Evolutionary conservation across 129 eudicot genomes (phyloP).

Genomic region (Pulicaria dysenterica): DNA sequence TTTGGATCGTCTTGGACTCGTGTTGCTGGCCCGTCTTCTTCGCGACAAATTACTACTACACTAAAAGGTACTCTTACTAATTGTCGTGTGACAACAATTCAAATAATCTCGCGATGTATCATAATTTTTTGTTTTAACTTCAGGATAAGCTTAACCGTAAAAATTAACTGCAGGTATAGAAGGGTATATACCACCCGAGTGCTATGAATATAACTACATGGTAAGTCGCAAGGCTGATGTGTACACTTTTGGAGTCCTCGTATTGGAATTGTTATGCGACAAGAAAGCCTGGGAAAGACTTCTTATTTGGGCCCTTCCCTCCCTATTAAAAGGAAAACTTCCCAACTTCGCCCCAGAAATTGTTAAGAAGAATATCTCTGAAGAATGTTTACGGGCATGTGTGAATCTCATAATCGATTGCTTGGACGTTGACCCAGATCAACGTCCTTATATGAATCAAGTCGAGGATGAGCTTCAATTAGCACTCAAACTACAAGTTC

Average conservation of each 20-base stretch:
- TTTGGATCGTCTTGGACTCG: no score
- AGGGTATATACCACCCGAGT: neutral
- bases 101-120: no score
- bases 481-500: neutral
- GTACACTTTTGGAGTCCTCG: conserved; percentile 5
- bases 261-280: neutral
- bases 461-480: neutral
- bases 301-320: neutral
- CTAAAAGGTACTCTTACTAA: no score
- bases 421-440: neutral
- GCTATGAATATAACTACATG: neutral
- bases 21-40: neutral
- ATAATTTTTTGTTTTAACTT: no score
- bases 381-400: neutral
- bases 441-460: conserved; percentile 13
- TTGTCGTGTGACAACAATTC: no score
- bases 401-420: neutral
- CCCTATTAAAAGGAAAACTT: neutral
- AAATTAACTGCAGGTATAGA: no score
- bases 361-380: neutral
- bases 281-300: neutral
- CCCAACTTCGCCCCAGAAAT: no score
- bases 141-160: no score
- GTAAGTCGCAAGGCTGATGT: neutral
- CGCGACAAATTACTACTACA: neutral